Base-by-base conservation (phyloP, 2,329 filamentous ascomycete species). In the Annulohypoxylon truncatum region DNA sequence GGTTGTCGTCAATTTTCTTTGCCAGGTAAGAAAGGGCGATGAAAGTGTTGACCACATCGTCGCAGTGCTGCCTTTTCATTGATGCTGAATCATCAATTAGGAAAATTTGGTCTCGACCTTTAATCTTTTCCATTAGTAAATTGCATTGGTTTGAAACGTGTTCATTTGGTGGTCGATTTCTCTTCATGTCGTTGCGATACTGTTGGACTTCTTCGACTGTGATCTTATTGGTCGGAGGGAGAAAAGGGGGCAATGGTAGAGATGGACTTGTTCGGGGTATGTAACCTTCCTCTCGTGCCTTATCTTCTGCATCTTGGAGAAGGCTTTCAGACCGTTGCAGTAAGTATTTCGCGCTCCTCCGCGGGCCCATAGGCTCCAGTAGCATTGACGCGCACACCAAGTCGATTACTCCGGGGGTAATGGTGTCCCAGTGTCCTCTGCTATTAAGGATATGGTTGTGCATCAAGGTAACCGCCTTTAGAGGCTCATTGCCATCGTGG, bases 101-200 rank as follows among this genome's bases (percentile, higher is more conserved):
- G 24, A 59, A 59, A 8, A 59, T 51, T n/a, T 59, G 55, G 33
- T 59, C 55, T 15, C 55, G 55, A 9, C 55, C 55, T 8, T 20
- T 24, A 22, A 59, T 51, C 55, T 59, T 40, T 31, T 31, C 12
- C 24, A 42, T 9, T 22, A 59, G 15, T 18, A 24, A n/a, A 2
- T 3, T 10, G 6, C 33, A 51, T 4, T 50, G n/a, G 1, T 31
- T n/a, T 9, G 44, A 44, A 3, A 59, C 46, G 20, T 31, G n/a
- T 7, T 59, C 33, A 26, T 59, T 59, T 5, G 55, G 55, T 26
- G 55, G 46, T 15, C 55, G 46, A 29, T 29, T 4, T 1, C 31
- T 18, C 31, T 59, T 59, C 15, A 42, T 59, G 12, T 59, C 55
- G 4, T n/a, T 29, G 4, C 55, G 46, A 22, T 42, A 51, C 7